Evolutionary conservation across 2,329 filamentous ascomycete species (phyloP), one percentile per base, ranked within the genome.

Genomic region (Pseudocercospora macadamiae): DNA sequence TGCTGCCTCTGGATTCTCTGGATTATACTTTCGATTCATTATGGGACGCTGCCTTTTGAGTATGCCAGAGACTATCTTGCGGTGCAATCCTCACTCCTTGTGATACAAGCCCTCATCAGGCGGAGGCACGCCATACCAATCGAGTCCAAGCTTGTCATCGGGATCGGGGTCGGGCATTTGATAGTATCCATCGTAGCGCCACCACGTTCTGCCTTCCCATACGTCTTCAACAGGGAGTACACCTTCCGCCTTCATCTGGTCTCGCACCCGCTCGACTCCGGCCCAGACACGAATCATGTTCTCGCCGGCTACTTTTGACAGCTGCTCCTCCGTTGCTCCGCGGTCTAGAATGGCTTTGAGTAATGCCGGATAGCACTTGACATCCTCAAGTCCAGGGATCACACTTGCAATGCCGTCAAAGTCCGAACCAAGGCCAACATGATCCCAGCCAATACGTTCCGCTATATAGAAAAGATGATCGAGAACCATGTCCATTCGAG

Each of bases 391-490:
- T 2, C 72, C 64, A 32, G 51, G 61, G 21, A 65, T 55, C 32
- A 66, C 61, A n/a, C 57, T 59, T 36, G 63, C 30, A n/a, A 73
- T 76, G 8, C 75, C 75, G 19, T 71, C 69, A 61, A 74, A 74
- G 57, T 76, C 74, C 4, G 68, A 73, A 1, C 75, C 76, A 2
- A 77, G 66, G 3, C 75, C 76, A 4, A 77, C 70, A 54, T 73
- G 70, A 3, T 72, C 70, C 71, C 71, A 78, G 1, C 76, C 75
- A 32, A 65, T 64, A 1, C 60, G 48, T n/a, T 55, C 47, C 2
- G 60, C 63, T 23, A 66, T 60, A 39, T 66, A 60, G 34, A 62
- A 59, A 10, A 66, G 32, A 58, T 66, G 74, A 48, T 78, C 74
- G 5, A 74, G 72, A 0, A 78, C 74, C 36, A 66, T 62, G 23